Evolutionary conservation across 306 rosid species (phyloP).

Genomic region (Vigna unguiculata): DNA sequence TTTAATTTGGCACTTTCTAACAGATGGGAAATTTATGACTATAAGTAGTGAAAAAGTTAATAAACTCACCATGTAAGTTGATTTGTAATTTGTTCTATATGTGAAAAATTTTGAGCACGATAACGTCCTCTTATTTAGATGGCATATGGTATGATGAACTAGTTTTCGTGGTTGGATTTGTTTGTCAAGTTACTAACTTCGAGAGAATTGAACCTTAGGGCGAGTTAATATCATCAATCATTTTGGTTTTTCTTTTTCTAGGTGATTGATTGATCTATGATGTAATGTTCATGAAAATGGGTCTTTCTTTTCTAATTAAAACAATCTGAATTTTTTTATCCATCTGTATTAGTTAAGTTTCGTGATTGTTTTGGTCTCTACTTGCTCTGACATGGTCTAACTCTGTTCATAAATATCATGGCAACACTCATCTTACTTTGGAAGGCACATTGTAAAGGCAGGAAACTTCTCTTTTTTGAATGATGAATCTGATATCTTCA

Average conservation of each 20-base stretch:
- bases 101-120: background rate
- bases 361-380: constrained; percentile 31
- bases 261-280: constrained; percentile 2
- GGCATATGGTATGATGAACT: constrained; percentile 5
- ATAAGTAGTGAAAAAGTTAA: too few species aligned
- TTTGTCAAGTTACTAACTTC: background rate
- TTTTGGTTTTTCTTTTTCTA: background rate
- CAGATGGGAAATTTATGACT: too few species aligned
- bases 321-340: background rate
- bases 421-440: constrained; percentile 74
- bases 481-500: constrained; percentile 66
- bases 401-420: constrained; percentile 42
- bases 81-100: too few species aligned
- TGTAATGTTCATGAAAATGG: background rate
- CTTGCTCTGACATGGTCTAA: constrained; percentile 21
- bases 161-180: background rate
- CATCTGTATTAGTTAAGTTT: constrained; percentile 21
- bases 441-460: constrained; percentile 63
- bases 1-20: too few species aligned
- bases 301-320: background rate
- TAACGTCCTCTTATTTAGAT: background rate
- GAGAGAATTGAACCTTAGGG: background rate
- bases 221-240: background rate
- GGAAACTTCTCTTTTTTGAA: constrained; percentile 66
- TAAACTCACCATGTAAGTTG: too few species aligned